Evolutionary conservation across 495 filamentous ascomycete species (phyloP).

Genomic region (Pyrenula aspistea): DNA sequence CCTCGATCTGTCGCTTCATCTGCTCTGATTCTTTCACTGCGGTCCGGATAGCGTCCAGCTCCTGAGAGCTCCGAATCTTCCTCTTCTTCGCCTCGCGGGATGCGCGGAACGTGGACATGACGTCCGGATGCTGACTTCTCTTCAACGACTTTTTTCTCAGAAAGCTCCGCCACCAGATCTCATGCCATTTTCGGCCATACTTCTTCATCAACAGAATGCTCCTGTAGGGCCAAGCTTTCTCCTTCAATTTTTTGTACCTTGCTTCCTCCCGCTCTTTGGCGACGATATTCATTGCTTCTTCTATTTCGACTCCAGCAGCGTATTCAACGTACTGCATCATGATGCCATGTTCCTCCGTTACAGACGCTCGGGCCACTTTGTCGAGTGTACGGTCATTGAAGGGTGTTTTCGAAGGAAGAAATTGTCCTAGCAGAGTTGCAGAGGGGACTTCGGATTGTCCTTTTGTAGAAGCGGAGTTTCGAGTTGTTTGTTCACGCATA

Average conservation of each 20-base stretch:
- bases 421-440: not conserved
- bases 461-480: not conserved
- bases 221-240: not conserved
- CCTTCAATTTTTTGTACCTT: not conserved
- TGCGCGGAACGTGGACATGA: not conserved
- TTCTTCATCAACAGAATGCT: not conserved
- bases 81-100: not conserved
- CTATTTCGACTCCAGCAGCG: not conserved
- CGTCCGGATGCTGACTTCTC: not conserved
- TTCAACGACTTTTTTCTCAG: not conserved
- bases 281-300: not conserved
- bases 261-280: not conserved
- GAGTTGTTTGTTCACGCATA: not conserved
- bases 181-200: not conserved
- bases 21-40: not conserved
- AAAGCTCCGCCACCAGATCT: not conserved
- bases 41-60: not conserved
- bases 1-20: not conserved
- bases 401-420: not conserved
- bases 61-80: not conserved
- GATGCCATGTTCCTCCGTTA: not conserved
- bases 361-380: not conserved
- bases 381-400: not conserved
- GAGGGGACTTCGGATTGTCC: not conserved
- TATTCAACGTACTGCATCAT: not conserved